Percentiles rank a stretch among this genome's conserved stretches.
phyloP scores from a whole-genome alignment of 805 yeast species.

The Candida quercuum region DNA sequence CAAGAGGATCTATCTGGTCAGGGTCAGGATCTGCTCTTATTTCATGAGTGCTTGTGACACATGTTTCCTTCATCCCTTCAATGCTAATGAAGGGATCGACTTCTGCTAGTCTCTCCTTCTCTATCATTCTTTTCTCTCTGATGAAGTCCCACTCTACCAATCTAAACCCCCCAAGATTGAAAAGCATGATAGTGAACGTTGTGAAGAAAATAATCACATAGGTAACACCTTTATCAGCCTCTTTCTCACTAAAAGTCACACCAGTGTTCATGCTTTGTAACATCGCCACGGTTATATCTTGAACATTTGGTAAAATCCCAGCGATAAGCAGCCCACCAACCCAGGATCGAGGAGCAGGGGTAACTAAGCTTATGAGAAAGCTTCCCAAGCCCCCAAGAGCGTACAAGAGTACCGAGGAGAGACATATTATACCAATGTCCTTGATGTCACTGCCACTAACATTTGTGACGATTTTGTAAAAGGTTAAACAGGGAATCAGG shows the following conservation, averaged over 20 bases:
- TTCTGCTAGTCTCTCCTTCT: conserved; percentile 10
- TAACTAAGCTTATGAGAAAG: conserved; percentile 34
- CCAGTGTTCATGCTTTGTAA: conserved; percentile 65
- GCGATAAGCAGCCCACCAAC: conserved; percentile 69
- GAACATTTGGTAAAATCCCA: conserved; percentile 71
- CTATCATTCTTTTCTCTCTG: conserved; percentile 14
- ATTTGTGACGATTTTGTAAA: conserved; percentile 63
- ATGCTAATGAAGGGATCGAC: too few relatives aligned
- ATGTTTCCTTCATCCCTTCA: too few relatives aligned
- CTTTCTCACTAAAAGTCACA: conserved; percentile 43
- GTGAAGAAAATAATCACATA: conserved; percentile 70
- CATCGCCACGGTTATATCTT: conserved; percentile 84
- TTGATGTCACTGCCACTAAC: conserved; percentile 65
- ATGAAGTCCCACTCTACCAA: conserved; percentile 65
- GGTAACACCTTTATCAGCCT: conserved; percentile 70
- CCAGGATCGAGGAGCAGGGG: conserved; percentile 70
- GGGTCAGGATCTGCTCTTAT: too few relatives aligned
- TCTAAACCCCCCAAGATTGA: conserved; percentile 68
- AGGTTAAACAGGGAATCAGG: conserved; percentile 70
- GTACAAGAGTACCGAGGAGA: conserved; percentile 41
- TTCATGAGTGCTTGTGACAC: too few relatives aligned
- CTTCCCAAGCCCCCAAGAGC: conserved; percentile 39
- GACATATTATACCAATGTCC: conserved; percentile 58
- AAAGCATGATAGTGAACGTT: conserved; percentile 58
- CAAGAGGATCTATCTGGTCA: too few relatives aligned